Percentiles rank a stretch among this genome's conserved stretches.
Evolutionary conservation across 73 alveolate species (phyloP).

Genomic region (Tetrahymena thermophila): DNA sequence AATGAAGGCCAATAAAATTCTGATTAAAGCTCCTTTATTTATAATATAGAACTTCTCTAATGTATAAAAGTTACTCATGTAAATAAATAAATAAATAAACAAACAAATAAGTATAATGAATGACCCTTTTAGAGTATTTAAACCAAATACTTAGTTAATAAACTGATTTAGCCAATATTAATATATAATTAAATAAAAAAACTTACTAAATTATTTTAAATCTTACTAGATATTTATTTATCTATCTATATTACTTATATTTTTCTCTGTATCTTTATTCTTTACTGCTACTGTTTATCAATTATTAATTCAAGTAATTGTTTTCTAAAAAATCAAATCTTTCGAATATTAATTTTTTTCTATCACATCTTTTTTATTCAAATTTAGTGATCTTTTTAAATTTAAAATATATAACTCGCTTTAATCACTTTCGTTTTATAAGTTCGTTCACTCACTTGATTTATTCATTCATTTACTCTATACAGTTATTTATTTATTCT

Average conservation of each 20-base stretch:
- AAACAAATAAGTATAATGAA: too few relatives aligned
- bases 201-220: too few relatives aligned
- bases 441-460: too few relatives aligned
- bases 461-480: too few relatives aligned
- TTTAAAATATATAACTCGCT: too few relatives aligned
- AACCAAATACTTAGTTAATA: neutral
- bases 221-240: too few relatives aligned
- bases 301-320: too few relatives aligned
- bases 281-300: neutral
- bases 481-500: too few relatives aligned
- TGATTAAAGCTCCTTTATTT: neutral
- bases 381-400: neutral
- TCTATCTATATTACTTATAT: neutral
- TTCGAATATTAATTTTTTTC: neutral
- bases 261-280: neutral
- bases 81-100: too few relatives aligned
- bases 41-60: neutral
- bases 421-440: too few relatives aligned
- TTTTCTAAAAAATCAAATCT: too few relatives aligned
- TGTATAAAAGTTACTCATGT: neutral
- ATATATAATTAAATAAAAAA: too few relatives aligned
- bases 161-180: neutral
- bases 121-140: neutral
- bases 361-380: neutral
- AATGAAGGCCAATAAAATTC: neutral